Conservation (phyloP, 441 rosid species). For the Eutrema salsugineum region DNA sequence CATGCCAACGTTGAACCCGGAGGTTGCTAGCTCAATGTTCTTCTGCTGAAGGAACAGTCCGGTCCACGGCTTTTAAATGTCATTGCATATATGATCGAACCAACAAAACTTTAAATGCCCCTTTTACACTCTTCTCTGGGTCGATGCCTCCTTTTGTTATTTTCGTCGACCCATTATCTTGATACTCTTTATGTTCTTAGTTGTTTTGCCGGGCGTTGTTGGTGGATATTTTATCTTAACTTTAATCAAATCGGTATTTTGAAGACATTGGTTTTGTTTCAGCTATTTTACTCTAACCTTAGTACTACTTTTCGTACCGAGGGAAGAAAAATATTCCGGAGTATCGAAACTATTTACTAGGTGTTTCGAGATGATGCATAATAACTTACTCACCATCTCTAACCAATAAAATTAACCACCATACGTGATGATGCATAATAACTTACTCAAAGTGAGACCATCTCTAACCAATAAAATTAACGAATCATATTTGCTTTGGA, state of each 20-base stretch:
- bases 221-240: background rate
- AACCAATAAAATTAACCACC: no score
- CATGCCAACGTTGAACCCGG: conserved; percentile 39
- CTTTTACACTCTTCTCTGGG: background rate
- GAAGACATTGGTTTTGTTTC: background rate
- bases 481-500: no score
- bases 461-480: no score
- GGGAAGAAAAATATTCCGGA: background rate
- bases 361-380: no score
- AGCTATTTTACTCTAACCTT: background rate
- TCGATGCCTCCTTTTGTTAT: background rate
- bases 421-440: no score
- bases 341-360: background rate
- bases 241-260: background rate
- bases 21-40: conserved; percentile 58
- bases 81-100: background rate
- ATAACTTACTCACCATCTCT: no score
- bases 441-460: no score
- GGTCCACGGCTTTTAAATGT: background rate
- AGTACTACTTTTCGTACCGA: no score
- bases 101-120: background rate
- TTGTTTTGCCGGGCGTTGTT: background rate
- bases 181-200: background rate
- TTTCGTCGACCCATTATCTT: background rate
- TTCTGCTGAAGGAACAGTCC: conserved; percentile 39